Base-by-base conservation (phyloP, 2,329 filamentous ascomycete genomes). In the Orbilia oligospora region DNA sequence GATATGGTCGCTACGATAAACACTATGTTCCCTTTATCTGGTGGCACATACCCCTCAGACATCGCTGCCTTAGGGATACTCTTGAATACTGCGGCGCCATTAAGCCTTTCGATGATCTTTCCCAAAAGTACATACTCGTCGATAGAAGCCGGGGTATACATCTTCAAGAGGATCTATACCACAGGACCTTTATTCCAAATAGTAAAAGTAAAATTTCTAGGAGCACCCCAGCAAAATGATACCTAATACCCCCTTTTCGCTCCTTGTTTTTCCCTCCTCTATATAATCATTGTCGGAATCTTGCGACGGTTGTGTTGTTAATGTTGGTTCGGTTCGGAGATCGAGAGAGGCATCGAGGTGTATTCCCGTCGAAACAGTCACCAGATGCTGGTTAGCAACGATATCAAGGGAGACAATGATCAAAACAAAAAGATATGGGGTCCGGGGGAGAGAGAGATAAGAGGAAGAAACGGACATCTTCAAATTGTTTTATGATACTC, bases 241-340 rank as follows among this genome's bases (percentile, higher is more conserved):
- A 16, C n/a, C 18, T 58, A 14, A 14, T 58, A 33, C 6, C 38
- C 38, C 22, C 36, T 48, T 30, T 36, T 33, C 44, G 8, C 68
- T 55, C 20, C 33, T 24, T 71, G 51, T 18, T 18, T 30, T 30
- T 16, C 22, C 24, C 36, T 44, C 27, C 18, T 14, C 36, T 58
- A 38, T 30, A 16, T 12, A 36, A 36, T 36, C 63, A 51, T 67
- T 46, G 70, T 73, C 70, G 70, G 70, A 73, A 67, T 63, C 22
- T 67, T 46, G 70, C 70, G 70, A 73, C 70, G 51, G 24, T 67
- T 73, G 70, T 53, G 70, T 73, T 73, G 70, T 18, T 33, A 1
- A 24, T 5, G 44, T 38, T 16, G 38, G 36, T 22, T 51, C 30
- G 46, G 10, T 46, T 46, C 8, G n/a, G 3, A 56, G n/a, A n/a